Base-by-base conservation (phyloP, 495 filamentous ascomycete species). In the Penicillium manginii region DNA sequence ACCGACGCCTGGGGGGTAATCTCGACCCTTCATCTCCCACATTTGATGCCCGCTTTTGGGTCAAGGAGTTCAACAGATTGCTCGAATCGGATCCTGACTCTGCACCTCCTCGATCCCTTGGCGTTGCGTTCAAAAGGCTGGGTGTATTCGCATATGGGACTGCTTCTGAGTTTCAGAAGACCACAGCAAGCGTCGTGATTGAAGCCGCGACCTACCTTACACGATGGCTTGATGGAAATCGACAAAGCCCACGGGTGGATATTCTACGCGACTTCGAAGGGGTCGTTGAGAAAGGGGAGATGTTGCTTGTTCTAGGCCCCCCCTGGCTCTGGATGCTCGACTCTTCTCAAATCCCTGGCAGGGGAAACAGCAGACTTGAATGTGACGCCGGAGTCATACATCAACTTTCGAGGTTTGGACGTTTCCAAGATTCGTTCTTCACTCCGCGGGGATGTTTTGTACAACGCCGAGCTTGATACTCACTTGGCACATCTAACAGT, bases 401-500 rank as follows among this genome's bases (percentile, higher is more conserved):
- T 88, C 63, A 88, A 12, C 11, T 37, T n/a, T 37, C 26, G 26
- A 50, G 48, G 48, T 17, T 50, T 50, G 21, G 48, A 50, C 0
- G 10, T 50, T 23, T 18, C 48, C 48, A 18, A 32, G 10, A 50
- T 50, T 22, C 48, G 48, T 0, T 50, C 48, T 32, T 50, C 48
- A 39, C 87, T 89, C 59, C 83, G 86, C 51, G 88, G 88, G 46
- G 87, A 90, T 72, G 85, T 80, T 67, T 87, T 91, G 63, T 90
- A 89, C 64, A 86, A 83, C 26, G 86, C 87, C 49, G 88, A 91
- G 67, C 77, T 82, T 26, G 89, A 91, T 65, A 80, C 87, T 2
- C 87, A 91, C 71, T 89, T 90, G 64, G 87, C 89, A 17, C 83
- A 86, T 71, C 72, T 91, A 50, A 85, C 83, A 1, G 88, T 91